Conservation (phyloP, 2,329 filamentous ascomycete genomes). For the Aspergillus sp. region DNA sequence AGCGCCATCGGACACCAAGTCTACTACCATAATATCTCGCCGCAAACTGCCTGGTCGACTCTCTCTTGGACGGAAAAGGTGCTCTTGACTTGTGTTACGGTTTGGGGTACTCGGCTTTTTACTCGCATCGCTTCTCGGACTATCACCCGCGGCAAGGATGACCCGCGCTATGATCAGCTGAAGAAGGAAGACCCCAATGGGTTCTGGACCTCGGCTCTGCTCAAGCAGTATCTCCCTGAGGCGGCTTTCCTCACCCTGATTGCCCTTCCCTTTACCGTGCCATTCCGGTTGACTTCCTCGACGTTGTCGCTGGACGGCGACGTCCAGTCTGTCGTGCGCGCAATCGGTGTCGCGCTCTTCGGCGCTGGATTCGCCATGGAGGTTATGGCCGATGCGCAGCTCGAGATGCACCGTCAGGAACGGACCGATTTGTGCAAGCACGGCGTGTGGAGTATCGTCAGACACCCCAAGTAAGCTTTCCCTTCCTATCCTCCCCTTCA, state of each 20-base stretch:
- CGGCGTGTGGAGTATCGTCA: constrained; percentile 64
- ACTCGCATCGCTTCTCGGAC: constrained; percentile 56
- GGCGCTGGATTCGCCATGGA: constrained; percentile 59
- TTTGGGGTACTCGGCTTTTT: constrained; percentile 61
- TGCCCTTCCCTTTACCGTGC: constrained; percentile 58
- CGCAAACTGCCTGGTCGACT: constrained; percentile 50
- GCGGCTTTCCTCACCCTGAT: constrained; percentile 60
- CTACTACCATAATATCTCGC: constrained; percentile 48
- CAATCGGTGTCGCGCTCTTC: constrained; percentile 58
- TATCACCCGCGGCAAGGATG: constrained; percentile 55
- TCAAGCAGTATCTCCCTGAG: constrained; percentile 60
- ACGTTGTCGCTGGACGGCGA: constrained; percentile 36
- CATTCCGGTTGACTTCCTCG: constrained; percentile 46
- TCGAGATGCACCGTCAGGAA: constrained; percentile 53
- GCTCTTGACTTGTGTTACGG: constrained; percentile 58
- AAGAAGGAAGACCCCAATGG: constrained; percentile 51
- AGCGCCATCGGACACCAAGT: constrained; percentile 58
- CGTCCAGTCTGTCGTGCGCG: constrained; percentile 31
- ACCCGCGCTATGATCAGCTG: constrained; percentile 55
- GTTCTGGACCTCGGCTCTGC: constrained; percentile 61
- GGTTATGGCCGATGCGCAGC: constrained; percentile 58
- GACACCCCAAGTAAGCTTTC: constrained; percentile 62
- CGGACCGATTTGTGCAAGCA: constrained; percentile 51
- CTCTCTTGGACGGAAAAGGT: constrained; percentile 59
- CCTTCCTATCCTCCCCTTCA: neutral